These are phyloP conservation scores for Nicotiana tomentosiformis DNA, from an alignment of 257 asterid genomes.

Conservation along the genomic window DNA sequence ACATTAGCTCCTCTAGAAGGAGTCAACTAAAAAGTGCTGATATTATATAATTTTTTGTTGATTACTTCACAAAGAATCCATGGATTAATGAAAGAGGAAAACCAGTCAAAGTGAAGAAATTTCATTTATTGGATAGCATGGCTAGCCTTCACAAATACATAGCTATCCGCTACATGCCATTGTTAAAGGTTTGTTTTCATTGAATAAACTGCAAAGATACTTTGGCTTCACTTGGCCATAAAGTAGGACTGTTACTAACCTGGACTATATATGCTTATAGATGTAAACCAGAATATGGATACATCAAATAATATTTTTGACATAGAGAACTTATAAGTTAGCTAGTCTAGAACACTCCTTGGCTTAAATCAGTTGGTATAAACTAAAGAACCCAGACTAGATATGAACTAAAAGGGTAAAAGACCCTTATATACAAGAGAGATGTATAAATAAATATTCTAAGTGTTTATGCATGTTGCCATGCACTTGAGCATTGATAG, in stretches of 20 bases:
- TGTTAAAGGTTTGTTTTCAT: conserved; percentile 10
- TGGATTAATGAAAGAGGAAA: conserved; percentile 5
- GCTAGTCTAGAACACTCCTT: too few species aligned
- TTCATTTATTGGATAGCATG: not conserved
- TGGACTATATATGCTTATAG: not conserved
- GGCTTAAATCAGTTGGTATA: not conserved
- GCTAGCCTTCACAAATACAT: conserved; percentile 11
- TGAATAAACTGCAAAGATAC: not conserved
- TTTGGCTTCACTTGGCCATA: not conserved
- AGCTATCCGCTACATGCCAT: conserved; percentile 9
- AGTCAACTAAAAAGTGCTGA: not conserved
- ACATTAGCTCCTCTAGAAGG: not conserved
- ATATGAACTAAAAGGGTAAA: not conserved
- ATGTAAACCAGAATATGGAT: not conserved
- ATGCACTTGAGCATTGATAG: not conserved
- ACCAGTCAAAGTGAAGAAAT: conserved; percentile 4
- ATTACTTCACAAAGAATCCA: conserved; percentile 9
- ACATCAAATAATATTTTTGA: too few species aligned
- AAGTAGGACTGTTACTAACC: not conserved
- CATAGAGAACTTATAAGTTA: not conserved
- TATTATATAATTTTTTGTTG: not conserved
- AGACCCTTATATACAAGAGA: not conserved
- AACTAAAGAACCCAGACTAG: not conserved
- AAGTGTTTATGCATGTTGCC: not conserved
- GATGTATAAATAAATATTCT: not conserved